Base-by-base conservation (phyloP, 768 basidiomycete genomes). In the Gymnopilus junonius region DNA sequence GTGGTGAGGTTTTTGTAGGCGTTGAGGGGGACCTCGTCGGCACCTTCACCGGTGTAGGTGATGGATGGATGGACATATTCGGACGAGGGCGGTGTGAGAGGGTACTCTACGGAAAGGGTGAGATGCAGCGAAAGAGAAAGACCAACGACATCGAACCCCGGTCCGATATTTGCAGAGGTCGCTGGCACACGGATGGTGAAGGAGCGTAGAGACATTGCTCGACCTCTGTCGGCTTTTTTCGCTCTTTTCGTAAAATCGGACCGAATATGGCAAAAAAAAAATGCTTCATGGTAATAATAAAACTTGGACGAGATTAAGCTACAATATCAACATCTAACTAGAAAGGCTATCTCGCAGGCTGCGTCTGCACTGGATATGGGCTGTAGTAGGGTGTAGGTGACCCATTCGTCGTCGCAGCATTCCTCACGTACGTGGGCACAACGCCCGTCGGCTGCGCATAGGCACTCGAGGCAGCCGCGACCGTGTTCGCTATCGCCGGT, bases 121-220 rank as follows among this genome's bases (percentile, higher is more conserved):
- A 98, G 85, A 67, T 89, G 84, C 31, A 97, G 86, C 1, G 94
- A 94, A 23, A 99, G 88, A 0, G 97, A 96, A 65, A 99, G 90
- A n/a, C 97, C 97, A 67, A 98, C 95, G 65, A 99, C 97, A 75
- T 99, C 97, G 77, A 99, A 99, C 25, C 97, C 97, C 40, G 97
- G 97, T 2, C 97, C 97, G 72, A 99, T 95, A 81, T 99, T 99
- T 67, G 97, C 97, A 65, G 96, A 95, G 2, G 97, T 98, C n/a
- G 95, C 95, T 10, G 97, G 97, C 56, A 99, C 91, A 65, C 83
- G 86, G 76, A 99, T 94, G 37, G 80, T 83, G 77, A 95, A 85
- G 12, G 67, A 74, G 34, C 79, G 75, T 48, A 20, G 59, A 60
- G 20, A 40, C 17, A 23, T 51, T 31, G 29, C 34, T 55, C 23